Evolutionary conservation across 176 grass and related monocot species (phyloP).

Genomic region (Metroxylon sagu): DNA sequence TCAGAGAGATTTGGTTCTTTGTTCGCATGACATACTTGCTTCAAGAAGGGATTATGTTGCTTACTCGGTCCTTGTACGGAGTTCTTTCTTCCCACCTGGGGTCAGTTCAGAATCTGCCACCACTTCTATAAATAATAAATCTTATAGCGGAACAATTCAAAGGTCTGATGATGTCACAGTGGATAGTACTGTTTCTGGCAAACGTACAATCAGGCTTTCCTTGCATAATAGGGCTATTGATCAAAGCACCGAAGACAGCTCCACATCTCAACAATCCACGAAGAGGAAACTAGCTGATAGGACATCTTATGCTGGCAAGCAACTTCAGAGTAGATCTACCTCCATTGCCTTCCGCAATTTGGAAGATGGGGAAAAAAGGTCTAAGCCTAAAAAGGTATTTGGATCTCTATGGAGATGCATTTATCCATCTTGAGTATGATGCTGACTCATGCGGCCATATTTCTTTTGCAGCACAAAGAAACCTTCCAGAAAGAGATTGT

Average conservation of each 20-base stretch:
- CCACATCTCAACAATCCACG: conserved; percentile 61
- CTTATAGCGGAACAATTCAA: conserved; percentile 71
- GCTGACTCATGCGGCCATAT: not conserved
- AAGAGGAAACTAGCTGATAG: conserved; percentile 75
- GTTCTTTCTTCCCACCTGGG: conserved; percentile 42
- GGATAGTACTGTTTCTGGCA: conserved; percentile 87
- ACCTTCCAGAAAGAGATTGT: conserved; percentile 73
- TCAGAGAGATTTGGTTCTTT: conserved; percentile 71
- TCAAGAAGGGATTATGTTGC: conserved; percentile 60
- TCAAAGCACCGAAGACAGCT: conserved; percentile 67
- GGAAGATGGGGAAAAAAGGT: conserved; percentile 61
- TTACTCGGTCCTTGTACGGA: conserved; percentile 40
- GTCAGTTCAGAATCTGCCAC: conserved; percentile 96
- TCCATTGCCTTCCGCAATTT: conserved; percentile 32
- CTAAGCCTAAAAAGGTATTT: conserved; percentile 54
- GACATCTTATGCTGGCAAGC: conserved; percentile 66
- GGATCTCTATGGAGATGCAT: too few relatives aligned
- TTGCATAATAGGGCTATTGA: conserved; percentile 57
- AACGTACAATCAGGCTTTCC: conserved; percentile 52
- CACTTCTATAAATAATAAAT: conserved; percentile 92
- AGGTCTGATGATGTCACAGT: conserved; percentile 91
- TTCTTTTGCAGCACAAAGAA: conserved; percentile 46
- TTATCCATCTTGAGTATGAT: too few relatives aligned
- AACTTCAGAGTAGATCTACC: conserved; percentile 42
- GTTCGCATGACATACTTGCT: conserved; percentile 85